Base-by-base conservation (phyloP, 495 filamentous ascomycete genomes). In the Lasiosphaeria hispida region DNA sequence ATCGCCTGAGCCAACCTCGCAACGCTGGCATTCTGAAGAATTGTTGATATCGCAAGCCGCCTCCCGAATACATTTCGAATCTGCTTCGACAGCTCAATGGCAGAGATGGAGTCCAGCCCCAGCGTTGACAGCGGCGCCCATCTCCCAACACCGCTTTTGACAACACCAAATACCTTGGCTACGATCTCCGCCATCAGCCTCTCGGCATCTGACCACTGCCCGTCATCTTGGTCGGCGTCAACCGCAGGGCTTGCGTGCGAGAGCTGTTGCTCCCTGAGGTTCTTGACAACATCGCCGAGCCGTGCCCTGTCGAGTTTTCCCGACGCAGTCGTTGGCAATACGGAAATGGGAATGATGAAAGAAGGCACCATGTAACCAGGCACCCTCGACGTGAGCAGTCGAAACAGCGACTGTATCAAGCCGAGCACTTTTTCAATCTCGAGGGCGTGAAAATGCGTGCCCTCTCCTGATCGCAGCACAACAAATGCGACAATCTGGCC, bases 31-130 rank as follows among this genome's bases (percentile, higher is more conserved):
- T 88, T 78, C 19, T 77, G 79, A 30, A 95, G 74, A 15, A 94
- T 81, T 10, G 75, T 62, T 0, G 86, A 88, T 1, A 92, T 80
- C 33, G 83, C 72, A 13, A 87, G 58, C 36, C 77, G 70, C 34
- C 54, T 66, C 40, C 70, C 73, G 2, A 79, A 72, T 7, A 55
- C 54, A 2, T 73, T 58, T 44, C 75, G 69, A 1, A 90, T 67
- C 38, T 67, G 64, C 17, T 74, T 84, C 0, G 86, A 80, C 38
- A 92, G 68, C 10, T 79, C 70, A 47, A 95, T 92, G 0, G 87
- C 89, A 30, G 85, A 87, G n/a, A 95, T 84, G 0, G 90, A 93
- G 67, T 95, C 90, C 17, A 95, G 68, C 0, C 90, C 90, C 6
- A 92, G 73, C 18, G 74, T 59, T 7, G 63, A 57, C 7, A 80